Conservation (phyloP, 2,329 filamentous ascomycete genomes). For the Arthroderma uncinatum region DNA sequence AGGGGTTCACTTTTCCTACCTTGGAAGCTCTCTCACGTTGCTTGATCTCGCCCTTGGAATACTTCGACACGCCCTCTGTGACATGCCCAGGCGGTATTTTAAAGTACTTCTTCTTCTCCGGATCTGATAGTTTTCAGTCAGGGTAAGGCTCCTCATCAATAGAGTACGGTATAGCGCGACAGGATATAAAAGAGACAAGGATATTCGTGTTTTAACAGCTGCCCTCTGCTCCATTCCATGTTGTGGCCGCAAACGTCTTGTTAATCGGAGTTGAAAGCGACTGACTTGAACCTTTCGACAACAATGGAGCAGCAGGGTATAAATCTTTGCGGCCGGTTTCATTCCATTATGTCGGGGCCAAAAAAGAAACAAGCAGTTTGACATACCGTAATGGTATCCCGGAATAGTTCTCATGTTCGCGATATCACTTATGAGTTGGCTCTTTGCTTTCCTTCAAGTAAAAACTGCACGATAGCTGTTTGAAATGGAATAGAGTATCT, state of each 20-base stretch:
- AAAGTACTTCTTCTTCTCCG: slow-evolving; percentile 55
- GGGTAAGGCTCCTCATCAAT: not conserved
- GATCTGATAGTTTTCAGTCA: slow-evolving; percentile 20
- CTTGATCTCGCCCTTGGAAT: slow-evolving; percentile 13
- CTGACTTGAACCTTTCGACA: too few relatives aligned
- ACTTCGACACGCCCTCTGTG: slow-evolving; percentile 31
- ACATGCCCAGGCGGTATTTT: slow-evolving; percentile 47
- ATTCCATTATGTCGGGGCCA: not conserved
- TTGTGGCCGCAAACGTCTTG: too few relatives aligned
- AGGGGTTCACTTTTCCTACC: not conserved
- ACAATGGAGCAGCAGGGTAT: too few relatives aligned
- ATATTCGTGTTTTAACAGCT: not conserved
- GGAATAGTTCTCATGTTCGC: not conserved
- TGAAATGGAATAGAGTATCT: not conserved
- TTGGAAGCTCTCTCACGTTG: slow-evolving; percentile 12
- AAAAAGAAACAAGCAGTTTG: not conserved
- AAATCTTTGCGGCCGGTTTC: not conserved
- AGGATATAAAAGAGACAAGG: not conserved
- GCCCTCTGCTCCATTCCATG: too few relatives aligned
- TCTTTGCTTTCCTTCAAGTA: not conserved
- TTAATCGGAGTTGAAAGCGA: too few relatives aligned
- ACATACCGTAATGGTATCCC: not conserved
- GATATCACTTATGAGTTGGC: not conserved
- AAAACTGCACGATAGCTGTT: too few relatives aligned
- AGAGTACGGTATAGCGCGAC: not conserved